Base-by-base conservation (phyloP, 495 filamentous ascomycete species). In the Pseudotulostoma volvatum region DNA sequence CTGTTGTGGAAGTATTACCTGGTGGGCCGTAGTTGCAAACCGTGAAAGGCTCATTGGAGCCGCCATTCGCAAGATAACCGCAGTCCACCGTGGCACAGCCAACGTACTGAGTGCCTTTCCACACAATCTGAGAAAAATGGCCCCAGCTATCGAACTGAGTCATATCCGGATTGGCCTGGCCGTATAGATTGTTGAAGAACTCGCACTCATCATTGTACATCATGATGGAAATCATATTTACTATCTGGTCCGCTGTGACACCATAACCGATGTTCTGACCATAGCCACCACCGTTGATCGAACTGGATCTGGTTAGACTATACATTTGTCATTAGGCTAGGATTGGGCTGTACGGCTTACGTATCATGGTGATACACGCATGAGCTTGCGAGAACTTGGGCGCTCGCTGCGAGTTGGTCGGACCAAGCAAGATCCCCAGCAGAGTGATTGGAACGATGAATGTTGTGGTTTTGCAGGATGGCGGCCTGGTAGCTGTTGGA, bases 111-210 rank as follows among this genome's bases (percentile, higher is more conserved):
- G 81, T 79, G 4, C 28, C 52, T 54, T 77, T 76, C 90, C 90
- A 97, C 28, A 96, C 71, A 17, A 95, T 66, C 64, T 93, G 84
- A n/a, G 80, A 73, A 66, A 83, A 83, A 57, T 97, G 88, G 41
- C 87, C 84, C 74, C 78, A 90, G 21, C 51, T 39, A 23, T 77
- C 63, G 57, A 86, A 83, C 55, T 68, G 54, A 46, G 50, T 43
- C 70, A 76, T 77, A 51, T 70, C 59, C 5, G 68, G 67, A 44
- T 43, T 53, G 33, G 55, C 49, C 38, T 57, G 23, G 20, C 64
- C 67, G 44, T 69, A 76, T 33, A 61, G 53, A 14, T 42, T 38
- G 9, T 53, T 44, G 51, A 60, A 76, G 51, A 54, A 61, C 18
- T 48, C 50, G 43, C 77, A 64, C 58, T 94, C 86, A 50, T 70